Base-by-base conservation (phyloP, 495 filamentous ascomycete genomes). In the Jackrogersella minutella region DNA sequence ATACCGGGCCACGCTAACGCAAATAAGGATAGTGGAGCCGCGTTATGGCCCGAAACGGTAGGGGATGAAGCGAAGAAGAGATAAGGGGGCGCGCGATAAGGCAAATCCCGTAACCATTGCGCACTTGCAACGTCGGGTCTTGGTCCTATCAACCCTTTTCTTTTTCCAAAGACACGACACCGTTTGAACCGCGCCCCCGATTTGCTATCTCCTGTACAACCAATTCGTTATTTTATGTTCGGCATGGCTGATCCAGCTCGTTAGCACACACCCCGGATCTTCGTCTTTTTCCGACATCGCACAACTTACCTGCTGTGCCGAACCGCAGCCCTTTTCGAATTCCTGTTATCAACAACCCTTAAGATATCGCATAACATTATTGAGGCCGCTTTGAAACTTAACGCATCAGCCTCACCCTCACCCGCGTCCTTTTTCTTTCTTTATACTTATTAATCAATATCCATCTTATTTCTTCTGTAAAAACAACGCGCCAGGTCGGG, bases 401-500 rank as follows among this genome's bases (percentile, higher is more conserved):
- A n/a, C 8, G 26, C 9, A 36, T 41, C 65, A 28, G 63, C 47
- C 30, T 60, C 43, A 40, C 37, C 44, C 37, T n/a, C n/a, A n/a
- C n/a, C n/a, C n/a, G 19, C 22, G 11, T 19, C 13, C 1, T n/a
- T 30, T 30, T 49, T 40, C 58, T 64, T 50, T 33, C n/a, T n/a
- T n/a, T n/a, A n/a, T n/a, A n/a, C n/a, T n/a, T n/a, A n/a, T n/a
- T n/a, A n/a, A n/a, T n/a, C n/a, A n/a, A n/a, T n/a, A n/a, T n/a
- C n/a, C n/a, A n/a, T n/a, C n/a, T 79, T 7, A 2, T 22, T 36
- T 37, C 62, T 56, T 52, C 33, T 79, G 80, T 74, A 43, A 67
- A 31, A 62, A 58, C 33, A 74, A 3, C 26, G 7, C 7, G n/a
- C 75, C 31, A 16, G 56, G 22, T 28, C 30, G 70, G 74, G 53